phyloP scores from a whole-genome alignment of 73 alveolate species.

The Paraurostyla sp. region DNA sequence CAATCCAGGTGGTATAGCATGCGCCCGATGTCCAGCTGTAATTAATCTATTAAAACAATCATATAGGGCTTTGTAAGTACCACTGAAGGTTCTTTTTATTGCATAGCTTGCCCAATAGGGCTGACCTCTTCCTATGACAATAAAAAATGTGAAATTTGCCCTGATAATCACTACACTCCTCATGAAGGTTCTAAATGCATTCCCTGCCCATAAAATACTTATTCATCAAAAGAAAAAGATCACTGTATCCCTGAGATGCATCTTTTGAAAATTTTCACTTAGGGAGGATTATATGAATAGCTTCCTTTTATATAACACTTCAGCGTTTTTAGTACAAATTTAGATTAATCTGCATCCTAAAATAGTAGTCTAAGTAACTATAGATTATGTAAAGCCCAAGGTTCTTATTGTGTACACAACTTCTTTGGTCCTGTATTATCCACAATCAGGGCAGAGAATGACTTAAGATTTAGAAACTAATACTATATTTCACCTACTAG shows the following conservation, averaged over 20 bases:
- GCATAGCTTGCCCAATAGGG: conserved; percentile 31
- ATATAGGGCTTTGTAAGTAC: conserved; percentile 1
- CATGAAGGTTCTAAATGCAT: neutral
- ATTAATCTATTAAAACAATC: neutral
- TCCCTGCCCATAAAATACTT: conserved; percentile 41
- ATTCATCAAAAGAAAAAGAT: neutral
- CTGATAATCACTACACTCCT: neutral
- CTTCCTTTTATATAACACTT: neutral
- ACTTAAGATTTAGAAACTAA: neutral
- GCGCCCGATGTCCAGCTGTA: conserved; percentile 36
- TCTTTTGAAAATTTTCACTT: neutral
- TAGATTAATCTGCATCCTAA: too few relatives aligned
- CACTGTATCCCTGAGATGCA: neutral
- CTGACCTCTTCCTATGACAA: neutral
- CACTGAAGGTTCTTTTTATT: neutral
- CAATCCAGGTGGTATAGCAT: neutral
- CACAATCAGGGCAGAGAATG: neutral
- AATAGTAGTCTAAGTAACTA: too few relatives aligned
- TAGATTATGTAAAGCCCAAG: neutral
- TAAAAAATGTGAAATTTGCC: neutral
- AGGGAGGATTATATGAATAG: neutral
- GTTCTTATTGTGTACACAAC: conserved; percentile 20
- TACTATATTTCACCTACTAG: neutral
- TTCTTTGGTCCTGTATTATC: conserved; percentile 41
- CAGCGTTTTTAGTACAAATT: too few relatives aligned